Evolutionary conservation across 2,329 filamentous ascomycete genomes (phyloP), one percentile per base, ranked within the genome.

Genomic region (Emmonsiellopsis sp.): DNA sequence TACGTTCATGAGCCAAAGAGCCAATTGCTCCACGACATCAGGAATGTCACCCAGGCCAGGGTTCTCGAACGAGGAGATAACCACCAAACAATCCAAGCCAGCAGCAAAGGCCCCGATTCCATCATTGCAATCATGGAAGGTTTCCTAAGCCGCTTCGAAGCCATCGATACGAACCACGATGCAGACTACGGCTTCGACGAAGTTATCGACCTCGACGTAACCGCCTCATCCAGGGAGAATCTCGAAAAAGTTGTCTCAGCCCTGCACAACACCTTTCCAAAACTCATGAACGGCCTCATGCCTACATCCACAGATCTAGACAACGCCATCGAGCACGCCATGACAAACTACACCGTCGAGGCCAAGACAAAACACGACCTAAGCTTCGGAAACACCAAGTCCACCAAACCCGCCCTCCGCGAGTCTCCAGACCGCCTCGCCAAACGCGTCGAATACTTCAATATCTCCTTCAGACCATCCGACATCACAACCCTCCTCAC

Each of bases 11-110:
- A 90, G 54, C 74, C 74, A 1, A 76, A 76, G 57, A 75, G 70
- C 15, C 63, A 73, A 40, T 74, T 89, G 59, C 80, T 93, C 7
- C 79, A 87, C 49, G 76, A 81, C 34, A 88, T 97, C 57, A 81
- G 87, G 44, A 75, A 81, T 54, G 77, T 92, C 30, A 95, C 90
- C 1, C 84, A 82, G 54, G 79, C 84, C 58, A 84, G 93, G 49
- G 89, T 98, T 0, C 74, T 96, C 16, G 79, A 82, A 5, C 86
- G 93, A 20, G 93, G 93, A 11, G 90, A 98, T 69, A 97, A 97
- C 64, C 93, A 98, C 68, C 93, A 98, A 72, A 98, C 93, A 0
- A 97, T 98, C 55, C 90, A 93, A 64, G 91, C 92, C 9, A 77
- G 74, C n/a, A 86, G 82, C 45, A 86, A 87, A 53, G 81, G 86